Evolutionary conservation across 225 moss, liverwort and hornwort species (phyloP), one percentile per base, ranked within the genome.

Genomic region (Straminergon stramineum): DNA sequence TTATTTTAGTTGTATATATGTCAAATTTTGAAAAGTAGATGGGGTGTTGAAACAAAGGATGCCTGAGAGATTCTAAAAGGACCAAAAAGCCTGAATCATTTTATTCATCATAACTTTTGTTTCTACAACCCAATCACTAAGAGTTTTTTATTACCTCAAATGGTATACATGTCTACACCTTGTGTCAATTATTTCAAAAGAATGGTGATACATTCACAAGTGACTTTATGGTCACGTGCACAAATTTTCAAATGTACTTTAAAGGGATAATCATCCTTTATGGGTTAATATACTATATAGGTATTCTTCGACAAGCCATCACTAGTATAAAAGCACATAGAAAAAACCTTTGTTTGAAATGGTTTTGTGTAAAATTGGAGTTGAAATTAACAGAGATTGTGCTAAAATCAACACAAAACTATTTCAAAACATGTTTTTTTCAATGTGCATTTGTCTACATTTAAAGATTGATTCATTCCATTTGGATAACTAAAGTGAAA

Each of bases 51-150:
- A 6, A 6, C 9, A 27, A 43, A 73, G 0, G 5, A 73, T 27
- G 6, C 17, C 0, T 6, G 0, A 30, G 48, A 30, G 48, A 24
- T 26, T 41, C 2, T 15, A 1, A 26, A 71, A 71, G 2, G 17
- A 0, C 2, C 6, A 2, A 17, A 73, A 43, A 0, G 3, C 3
- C 4, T 1, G 2, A 18, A 48, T 45, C 31, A 48, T 31, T 48
- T 48, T 2, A 2, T 6, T 4, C 0, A 10, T 0, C 0, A 30
- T 75, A 18, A 31, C 5, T 48, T 74, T 74, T 1, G 1, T 45
- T 45, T 27, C 2, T 17, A 17, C 6, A 28, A 48, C 3, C 9
- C 6, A 0, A 45, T 18, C 2, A 48, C 10, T 18, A 74, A 10
- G 43, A 10, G 10, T 43, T 6, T 43, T 6, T 75, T 17, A 45